Percentiles rank a stretch among this genome's conserved stretches.
Evolutionary conservation across 805 yeast genomes (phyloP).

Genomic region (Candida caryicola): DNA sequence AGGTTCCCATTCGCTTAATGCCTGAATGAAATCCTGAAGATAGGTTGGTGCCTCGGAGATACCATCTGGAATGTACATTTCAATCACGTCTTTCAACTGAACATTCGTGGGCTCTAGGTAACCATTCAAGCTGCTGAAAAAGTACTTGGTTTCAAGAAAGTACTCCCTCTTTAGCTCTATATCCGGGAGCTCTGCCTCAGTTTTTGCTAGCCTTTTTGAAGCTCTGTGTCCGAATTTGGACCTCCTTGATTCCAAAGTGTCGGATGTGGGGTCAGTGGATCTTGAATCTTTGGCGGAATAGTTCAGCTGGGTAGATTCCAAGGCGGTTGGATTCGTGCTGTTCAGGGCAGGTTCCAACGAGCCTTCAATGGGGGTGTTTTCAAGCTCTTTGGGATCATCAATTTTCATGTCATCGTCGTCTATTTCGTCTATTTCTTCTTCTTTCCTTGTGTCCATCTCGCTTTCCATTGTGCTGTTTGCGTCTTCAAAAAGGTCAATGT

Average conservation of each 20-base stretch:
- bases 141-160: conserved; percentile 27
- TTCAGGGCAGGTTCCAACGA: background rate
- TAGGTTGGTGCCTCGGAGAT: conserved; percentile 1
- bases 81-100: conserved; percentile 3
- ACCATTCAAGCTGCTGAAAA: conserved; percentile 21
- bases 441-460: background rate
- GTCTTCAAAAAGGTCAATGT: conserved; percentile 1
- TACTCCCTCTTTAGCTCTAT: conserved; percentile 20
- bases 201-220: conserved; percentile 31
- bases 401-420: conserved; percentile 11
- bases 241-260: conserved; percentile 7
- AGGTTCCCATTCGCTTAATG: conserved; percentile 29
- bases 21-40: conserved; percentile 18
- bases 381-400: background rate
- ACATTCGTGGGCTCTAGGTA: conserved; percentile 9
- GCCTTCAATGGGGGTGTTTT: background rate
- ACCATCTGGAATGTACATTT: conserved; percentile 13
- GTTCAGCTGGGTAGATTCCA: background rate
- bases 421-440: conserved; percentile 4
- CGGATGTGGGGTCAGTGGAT: background rate
- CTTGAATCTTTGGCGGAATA: background rate
- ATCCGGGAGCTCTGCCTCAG: conserved; percentile 21
- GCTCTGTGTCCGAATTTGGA: conserved; percentile 21
- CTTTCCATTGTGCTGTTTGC: conserved; percentile 3
- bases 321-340: background rate